Base-by-base conservation (phyloP, 306 rosid species). In the Cucurbita ficifolia region DNA sequence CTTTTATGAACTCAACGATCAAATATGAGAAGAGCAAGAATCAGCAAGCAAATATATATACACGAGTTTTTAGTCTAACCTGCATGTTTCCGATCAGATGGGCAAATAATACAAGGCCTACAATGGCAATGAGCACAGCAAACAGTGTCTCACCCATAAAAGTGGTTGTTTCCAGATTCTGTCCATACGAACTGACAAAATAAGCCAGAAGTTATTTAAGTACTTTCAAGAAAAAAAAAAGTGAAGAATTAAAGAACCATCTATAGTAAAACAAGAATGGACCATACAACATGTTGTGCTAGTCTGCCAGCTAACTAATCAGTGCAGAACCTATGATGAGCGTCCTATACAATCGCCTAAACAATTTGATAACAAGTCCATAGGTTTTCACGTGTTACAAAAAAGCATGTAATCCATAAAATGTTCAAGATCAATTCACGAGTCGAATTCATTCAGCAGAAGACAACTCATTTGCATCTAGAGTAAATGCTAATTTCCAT, bases 81-180 rank as follows among this genome's bases (percentile, higher is more conserved):
- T 94, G 99, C 99, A 94, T 94, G 86, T 94, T 94, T 79, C 99
- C 99, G 51, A 94, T 91, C 82, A 94, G 87, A 84, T 87, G 97
- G 77, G 99, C 81, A 83, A 94, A 94, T 78, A 91, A 82, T 79
- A 94, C 96, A 64, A 94, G 99, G 76, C 99, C 99, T 76, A 91
- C 76, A 80, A 94, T 94, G 77, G 99, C 92, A 68, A 94, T 94
- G 76, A 94, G 92, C 79, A 91, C 88, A 39, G 99, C 94, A 73
- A 94, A 94, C 68, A 88, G 82, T 39, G 99, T 94, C 87, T 94
- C 99, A 63, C 97, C 96, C 65, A 94, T 89, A 74, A 86, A 94
- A 22, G 95, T 89, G 83, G 85, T 94, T 4, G 98, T 94, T 1
- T 79, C 55, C 81, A 94, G 83, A 80, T 94, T 94, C 78, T 94